Percentiles rank a stretch among this genome's conserved stretches.
phyloP scores from a whole-genome alignment of 2,329 filamentous ascomycete species.

The Piedraia hortae region DNA sequence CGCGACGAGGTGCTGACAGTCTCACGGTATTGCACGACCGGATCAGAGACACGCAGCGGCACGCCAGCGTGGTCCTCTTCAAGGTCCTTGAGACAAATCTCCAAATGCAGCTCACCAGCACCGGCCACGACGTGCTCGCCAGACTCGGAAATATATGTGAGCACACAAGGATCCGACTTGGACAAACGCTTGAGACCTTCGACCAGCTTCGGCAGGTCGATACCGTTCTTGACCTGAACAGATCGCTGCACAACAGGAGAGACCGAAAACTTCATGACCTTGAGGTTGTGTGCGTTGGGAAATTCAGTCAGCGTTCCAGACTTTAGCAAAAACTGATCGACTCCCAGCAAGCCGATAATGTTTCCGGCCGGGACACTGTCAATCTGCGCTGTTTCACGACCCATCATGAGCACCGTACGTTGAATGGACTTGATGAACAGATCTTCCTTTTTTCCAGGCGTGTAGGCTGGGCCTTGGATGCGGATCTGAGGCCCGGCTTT shows the following conservation, averaged over 20 bases:
- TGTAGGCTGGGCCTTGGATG: slow-evolving; percentile 98
- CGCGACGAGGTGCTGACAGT: slow-evolving; percentile 60
- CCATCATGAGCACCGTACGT: slow-evolving; percentile 99
- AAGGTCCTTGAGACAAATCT: slow-evolving; percentile 99
- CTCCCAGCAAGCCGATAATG: slow-evolving; percentile 97
- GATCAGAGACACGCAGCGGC: slow-evolving; percentile 90
- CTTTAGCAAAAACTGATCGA: slow-evolving; percentile 99
- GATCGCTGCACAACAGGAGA: slow-evolving; percentile 95
- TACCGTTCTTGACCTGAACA: slow-evolving; percentile 98
- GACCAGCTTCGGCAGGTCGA: slow-evolving; percentile 97
- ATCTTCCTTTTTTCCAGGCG: slow-evolving; percentile 93
- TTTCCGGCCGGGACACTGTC: slow-evolving; percentile 98
- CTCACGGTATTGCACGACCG: slow-evolving; percentile 96
- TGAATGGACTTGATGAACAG: slow-evolving; percentile 98
- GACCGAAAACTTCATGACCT: slow-evolving; percentile 99
- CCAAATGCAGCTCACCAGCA: slow-evolving; percentile 96
- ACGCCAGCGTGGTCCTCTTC: slow-evolving; percentile 98
- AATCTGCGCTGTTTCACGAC: slow-evolving; percentile 94
- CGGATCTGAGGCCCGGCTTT: slow-evolving; percentile 96
- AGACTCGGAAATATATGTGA: slow-evolving; percentile 67
- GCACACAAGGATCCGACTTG: slow-evolving; percentile 97
- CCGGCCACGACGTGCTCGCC: slow-evolving; percentile 98
- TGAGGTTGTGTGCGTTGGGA: slow-evolving; percentile 97
- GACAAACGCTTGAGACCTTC: slow-evolving; percentile 99
- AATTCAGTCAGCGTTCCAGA: slow-evolving; percentile 95